A percentile compares a stretch with the other conserved stretches of the same genome.
Conservation (phyloP, 805 yeast genomes). For the Pichia phayaonensis region DNA sequence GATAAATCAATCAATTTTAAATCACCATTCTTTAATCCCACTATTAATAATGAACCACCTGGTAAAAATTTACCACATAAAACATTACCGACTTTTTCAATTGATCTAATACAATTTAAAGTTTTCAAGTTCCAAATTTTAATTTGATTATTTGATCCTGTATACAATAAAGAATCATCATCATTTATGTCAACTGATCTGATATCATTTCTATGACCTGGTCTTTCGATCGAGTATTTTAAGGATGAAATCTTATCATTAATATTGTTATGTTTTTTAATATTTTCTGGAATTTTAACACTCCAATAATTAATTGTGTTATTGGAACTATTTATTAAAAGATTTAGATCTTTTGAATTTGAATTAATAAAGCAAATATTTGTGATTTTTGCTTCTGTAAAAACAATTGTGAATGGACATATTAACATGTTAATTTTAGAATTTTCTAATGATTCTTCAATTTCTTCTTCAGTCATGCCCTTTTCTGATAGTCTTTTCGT, state of each 20-base stretch:
- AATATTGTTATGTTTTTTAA: constrained; percentile 39
- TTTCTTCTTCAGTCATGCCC: constrained; percentile 56
- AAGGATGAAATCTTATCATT: constrained; percentile 35
- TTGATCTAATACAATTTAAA: constrained; percentile 70
- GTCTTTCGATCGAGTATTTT: constrained; percentile 54
- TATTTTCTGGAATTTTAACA: constrained; percentile 48
- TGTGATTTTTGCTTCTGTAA: constrained; percentile 57
- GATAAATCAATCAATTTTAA: constrained; percentile 82
- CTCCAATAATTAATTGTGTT: constrained; percentile 69
- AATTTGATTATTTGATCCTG: constrained; percentile 84
- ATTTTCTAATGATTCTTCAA: constrained; percentile 39
- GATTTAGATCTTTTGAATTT: constrained; percentile 41
- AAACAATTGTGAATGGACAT: constrained; percentile 60
- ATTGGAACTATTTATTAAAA: constrained; percentile 59
- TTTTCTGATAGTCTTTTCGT: constrained; percentile 71
- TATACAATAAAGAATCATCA: constrained; percentile 72
- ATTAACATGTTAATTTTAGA: constrained; percentile 49
- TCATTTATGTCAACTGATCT: constrained; percentile 76
- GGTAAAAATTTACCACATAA: constrained; percentile 77
- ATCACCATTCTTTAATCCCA: constrained; percentile 84
- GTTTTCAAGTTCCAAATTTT: constrained; percentile 84
- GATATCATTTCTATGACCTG: constrained; percentile 88
- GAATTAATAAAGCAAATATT: constrained; percentile 57
- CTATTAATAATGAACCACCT: constrained; percentile 79
- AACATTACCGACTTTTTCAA: constrained; percentile 78